Evolutionary conservation across 176 grass and related monocot genomes (phyloP).

Genomic region (Oryza glaberrima): DNA sequence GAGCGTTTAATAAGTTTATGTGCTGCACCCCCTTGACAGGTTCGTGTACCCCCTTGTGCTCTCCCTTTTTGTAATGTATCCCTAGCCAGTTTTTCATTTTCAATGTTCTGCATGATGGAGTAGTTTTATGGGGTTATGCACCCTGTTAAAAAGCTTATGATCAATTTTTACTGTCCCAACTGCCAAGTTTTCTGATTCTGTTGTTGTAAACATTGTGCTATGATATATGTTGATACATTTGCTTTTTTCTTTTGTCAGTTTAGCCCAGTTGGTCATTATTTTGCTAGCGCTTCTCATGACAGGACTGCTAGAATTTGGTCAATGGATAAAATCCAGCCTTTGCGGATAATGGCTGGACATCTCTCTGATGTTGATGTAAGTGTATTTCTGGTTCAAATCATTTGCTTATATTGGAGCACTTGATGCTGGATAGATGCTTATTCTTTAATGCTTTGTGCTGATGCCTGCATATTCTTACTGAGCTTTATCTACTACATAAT

Average conservation of each 20-base stretch:
- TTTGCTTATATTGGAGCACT: not conserved
- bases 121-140: constrained; percentile 6
- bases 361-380: constrained; percentile 99
- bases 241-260: constrained; percentile 63
- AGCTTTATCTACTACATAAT: constrained; percentile 10
- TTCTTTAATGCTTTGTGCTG: constrained; percentile 25
- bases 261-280: constrained; percentile 95
- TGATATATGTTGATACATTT: constrained; percentile 32
- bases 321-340: constrained; percentile 95
- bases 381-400: constrained; percentile 20
- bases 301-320: constrained; percentile 98
- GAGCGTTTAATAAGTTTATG: too few relatives aligned
- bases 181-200: constrained; percentile 13
- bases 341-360: constrained; percentile 95
- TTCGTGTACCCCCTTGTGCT: too few relatives aligned
- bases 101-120: constrained; percentile 13
- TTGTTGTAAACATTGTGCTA: not conserved
- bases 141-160: constrained; percentile 12
- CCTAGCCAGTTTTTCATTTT: constrained; percentile 25
- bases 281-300: constrained; percentile 97
- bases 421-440: constrained; percentile 12
- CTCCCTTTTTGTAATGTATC: not conserved
- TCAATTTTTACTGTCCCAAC: not conserved
- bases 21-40: too few relatives aligned
- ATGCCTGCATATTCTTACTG: constrained; percentile 20